These are phyloP conservation scores for Colletotrichum gloeosporioides DNA, from an alignment of 2,329 filamentous ascomycete species.

Conservation along the genomic window DNA sequence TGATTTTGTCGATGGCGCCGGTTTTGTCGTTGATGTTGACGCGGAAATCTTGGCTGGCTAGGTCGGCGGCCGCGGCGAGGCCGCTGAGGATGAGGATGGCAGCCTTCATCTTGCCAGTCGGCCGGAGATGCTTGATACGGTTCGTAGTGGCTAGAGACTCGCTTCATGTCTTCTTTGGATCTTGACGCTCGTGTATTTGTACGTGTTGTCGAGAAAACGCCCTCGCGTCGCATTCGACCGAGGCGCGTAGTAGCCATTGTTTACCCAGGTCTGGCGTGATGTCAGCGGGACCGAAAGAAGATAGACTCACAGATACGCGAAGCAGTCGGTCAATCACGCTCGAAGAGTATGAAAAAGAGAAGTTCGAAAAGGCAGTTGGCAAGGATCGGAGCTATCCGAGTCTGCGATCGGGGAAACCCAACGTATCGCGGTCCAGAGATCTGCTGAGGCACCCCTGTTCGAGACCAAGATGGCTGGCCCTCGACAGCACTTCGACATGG, in stretches of 20 bases:
- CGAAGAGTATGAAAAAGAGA: not conserved
- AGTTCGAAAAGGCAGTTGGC: not conserved
- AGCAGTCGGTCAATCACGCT: not conserved
- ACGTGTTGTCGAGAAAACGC: not conserved
- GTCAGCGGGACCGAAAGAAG: not conserved
- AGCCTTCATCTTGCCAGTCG: not conserved
- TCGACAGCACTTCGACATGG: not conserved
- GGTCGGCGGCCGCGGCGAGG: not conserved
- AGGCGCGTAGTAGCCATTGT: not conserved
- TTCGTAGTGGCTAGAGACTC: too few relatives aligned
- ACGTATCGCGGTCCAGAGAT: not conserved
- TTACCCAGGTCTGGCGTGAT: not conserved
- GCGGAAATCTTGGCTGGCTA: not conserved
- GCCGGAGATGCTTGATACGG: too few relatives aligned
- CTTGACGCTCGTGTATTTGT: not conserved
- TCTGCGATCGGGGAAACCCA: not conserved
- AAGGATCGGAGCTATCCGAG: not conserved
- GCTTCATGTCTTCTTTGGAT: not conserved
- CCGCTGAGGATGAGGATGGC: not conserved
- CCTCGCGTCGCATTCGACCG: not conserved
- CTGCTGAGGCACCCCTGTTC: not conserved
- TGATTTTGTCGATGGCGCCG: not conserved
- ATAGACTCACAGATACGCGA: not conserved
- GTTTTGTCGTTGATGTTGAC: constrained; percentile 1
- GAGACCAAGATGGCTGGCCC: not conserved